These are phyloP conservation scores for Volutella citrinella DNA, from an alignment of 2,329 filamentous ascomycete genomes.

Conservation along the genomic window DNA sequence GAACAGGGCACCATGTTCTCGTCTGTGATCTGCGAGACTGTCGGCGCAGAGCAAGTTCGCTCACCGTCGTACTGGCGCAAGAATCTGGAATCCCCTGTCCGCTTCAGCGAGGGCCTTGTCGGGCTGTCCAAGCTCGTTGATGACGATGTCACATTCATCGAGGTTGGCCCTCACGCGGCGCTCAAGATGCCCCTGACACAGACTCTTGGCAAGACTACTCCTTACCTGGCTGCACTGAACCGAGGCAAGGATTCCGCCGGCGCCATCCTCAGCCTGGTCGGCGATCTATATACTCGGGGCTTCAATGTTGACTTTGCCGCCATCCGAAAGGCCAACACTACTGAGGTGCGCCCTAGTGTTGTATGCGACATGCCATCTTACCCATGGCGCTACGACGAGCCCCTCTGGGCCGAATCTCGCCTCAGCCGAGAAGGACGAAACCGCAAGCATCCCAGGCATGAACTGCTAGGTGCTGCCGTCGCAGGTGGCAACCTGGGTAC, in stretches of 20 bases:
- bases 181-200: constrained; percentile 1
- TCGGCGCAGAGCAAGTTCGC: constrained; percentile 34
- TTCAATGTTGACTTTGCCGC: neutral
- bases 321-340: neutral
- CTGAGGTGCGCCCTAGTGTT: constrained; percentile 15
- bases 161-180: neutral
- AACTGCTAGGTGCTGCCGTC: constrained; percentile 38
- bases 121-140: neutral
- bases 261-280: neutral
- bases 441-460: constrained; percentile 35
- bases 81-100: constrained; percentile 33
- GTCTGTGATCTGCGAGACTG: constrained; percentile 36
- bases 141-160: constrained; percentile 12
- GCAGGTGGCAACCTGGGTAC: constrained; percentile 30
- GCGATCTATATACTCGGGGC: neutral
- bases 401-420: constrained; percentile 42
- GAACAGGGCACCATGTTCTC: constrained; percentile 26
- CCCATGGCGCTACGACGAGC: constrained; percentile 43
- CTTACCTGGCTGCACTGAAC: neutral
- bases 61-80: constrained; percentile 39
- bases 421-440: constrained; percentile 34
- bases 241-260: neutral
- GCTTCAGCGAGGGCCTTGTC: constrained; percentile 30
- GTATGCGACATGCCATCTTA: constrained; percentile 39
- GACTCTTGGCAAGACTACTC: constrained; percentile 21